Evolutionary conservation across 1,284 basidiomycete species (phyloP), one percentile per base, ranked within the genome.

Genomic region (Grifola frondosa): DNA sequence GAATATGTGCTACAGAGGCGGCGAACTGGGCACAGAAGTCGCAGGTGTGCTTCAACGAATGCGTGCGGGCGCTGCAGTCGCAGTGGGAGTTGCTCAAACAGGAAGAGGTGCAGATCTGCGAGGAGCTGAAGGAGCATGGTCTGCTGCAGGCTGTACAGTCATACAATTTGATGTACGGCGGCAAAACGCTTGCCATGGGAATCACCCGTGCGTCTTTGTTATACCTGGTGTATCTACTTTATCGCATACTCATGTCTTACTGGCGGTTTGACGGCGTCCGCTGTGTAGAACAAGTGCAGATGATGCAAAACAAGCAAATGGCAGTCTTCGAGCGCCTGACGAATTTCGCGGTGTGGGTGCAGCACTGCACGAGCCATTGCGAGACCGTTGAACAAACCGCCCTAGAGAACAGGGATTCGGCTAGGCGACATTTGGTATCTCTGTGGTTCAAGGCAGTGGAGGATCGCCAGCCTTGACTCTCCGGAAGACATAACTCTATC

Each of bases 151-250:
- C 52, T 22, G 37, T 54, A 20, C 43, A 49, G 46, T 37, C 57
- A 23, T 56, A 56, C 47, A 51, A 54, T 24, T 51, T 58, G 31
- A 58, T 56, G 54, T 58, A 58, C 37, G 57, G 57, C 37, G 57
- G 57, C 15, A 50, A 49, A 31, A 36, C 42, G 10, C 50, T 58
- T 29, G 46, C 42, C 29, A 53, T 57, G 46, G 57, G 57, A 35
- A 58, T 58, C 48, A 52, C 52, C 9, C 52, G 57, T 58, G 26
- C 44, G 54, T 52, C 23, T n/a, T 11, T n/a, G n/a, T n/a, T n/a
- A n/a, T n/a, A n/a, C n/a, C 26, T 28, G 10, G 26, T n/a, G 26
- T 10, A 10, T 10, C n/a, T 28, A 10, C n/a, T 28, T 10, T n/a
- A 28, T 28, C 10, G 10, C 26, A 28, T 28, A 28, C n/a, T n/a